A percentile compares a stretch with the other conserved stretches of the same genome.
Evolutionary conservation across 2,329 filamentous ascomycete genomes (phyloP).

Genomic region (Ophiostoma perfectum): DNA sequence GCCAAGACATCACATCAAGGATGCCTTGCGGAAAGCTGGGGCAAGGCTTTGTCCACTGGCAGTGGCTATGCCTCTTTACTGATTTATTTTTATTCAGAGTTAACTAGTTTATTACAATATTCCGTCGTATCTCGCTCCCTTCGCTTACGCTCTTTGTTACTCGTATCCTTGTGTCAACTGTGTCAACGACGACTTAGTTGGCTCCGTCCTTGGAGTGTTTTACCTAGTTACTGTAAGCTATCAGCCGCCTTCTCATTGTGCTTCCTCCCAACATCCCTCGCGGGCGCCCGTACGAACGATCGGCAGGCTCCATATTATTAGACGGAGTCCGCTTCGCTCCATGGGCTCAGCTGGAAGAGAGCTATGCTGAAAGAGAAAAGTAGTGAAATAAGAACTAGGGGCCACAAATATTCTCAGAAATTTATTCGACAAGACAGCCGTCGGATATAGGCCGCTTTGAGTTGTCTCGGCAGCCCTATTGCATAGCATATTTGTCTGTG

Average conservation of each 20-base stretch:
- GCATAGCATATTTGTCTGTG: background rate
- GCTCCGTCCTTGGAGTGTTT: background rate
- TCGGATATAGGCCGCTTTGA: background rate
- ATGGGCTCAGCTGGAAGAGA: background rate
- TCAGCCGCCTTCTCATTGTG: no score
- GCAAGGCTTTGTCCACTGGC: background rate
- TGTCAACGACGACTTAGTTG: background rate
- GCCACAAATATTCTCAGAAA: background rate
- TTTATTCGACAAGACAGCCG: background rate
- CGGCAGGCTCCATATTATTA: background rate
- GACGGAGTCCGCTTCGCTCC: background rate
- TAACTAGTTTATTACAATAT: background rate
- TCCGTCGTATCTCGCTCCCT: background rate
- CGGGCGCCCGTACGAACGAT: background rate
- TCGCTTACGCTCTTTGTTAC: slow-evolving; percentile 4
- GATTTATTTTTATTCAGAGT: background rate
- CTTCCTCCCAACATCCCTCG: no score
- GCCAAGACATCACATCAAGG: background rate
- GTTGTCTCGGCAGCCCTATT: background rate
- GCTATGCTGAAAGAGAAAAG: background rate
- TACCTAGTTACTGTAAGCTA: background rate
- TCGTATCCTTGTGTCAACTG: background rate
- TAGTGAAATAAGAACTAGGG: background rate
- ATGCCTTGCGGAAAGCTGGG: background rate
- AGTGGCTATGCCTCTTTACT: background rate